These are phyloP conservation scores for Camelina laxa DNA, from an alignment of 345 rosid species.

Conservation along the genomic window DNA sequence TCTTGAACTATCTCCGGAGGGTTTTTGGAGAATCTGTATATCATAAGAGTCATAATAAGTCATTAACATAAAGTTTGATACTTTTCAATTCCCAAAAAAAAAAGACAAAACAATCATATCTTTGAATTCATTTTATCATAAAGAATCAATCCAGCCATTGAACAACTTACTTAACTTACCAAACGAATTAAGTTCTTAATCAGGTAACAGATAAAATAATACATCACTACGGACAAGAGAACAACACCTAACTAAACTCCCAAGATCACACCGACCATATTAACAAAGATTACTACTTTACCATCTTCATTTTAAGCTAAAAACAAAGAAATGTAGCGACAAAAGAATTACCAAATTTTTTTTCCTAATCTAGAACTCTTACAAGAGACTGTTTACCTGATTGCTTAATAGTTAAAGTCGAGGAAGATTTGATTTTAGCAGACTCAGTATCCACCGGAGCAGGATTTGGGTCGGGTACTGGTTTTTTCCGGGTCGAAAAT, in stretches of 20 bases:
- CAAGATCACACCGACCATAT: constrained; percentile 51
- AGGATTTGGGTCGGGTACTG: constrained; percentile 28
- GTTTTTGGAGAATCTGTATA: constrained; percentile 57
- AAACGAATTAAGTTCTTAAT: constrained; percentile 37
- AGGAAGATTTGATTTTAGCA: constrained; percentile 26
- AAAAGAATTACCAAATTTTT: background rate
- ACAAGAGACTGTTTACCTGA: constrained; percentile 48
- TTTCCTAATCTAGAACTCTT: background rate
- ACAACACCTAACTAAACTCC: constrained; percentile 61
- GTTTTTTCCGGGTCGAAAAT: constrained; percentile 34
- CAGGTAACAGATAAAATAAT: constrained; percentile 31
- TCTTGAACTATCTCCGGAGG: constrained; percentile 50
- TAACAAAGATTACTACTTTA: constrained; percentile 4
- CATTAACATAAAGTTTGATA: constrained; percentile 37
- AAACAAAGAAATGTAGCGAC: constrained; percentile 1
- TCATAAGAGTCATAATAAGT: constrained; percentile 20
- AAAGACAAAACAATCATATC: constrained; percentile 23
- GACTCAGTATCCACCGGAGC: constrained; percentile 31
- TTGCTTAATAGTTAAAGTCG: constrained; percentile 24
- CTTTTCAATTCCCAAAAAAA: background rate
- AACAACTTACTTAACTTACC: constrained; percentile 18
- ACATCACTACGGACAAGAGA: constrained; percentile 51
- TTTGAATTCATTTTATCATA: constrained; percentile 39
- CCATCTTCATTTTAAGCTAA: constrained; percentile 1
- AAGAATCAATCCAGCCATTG: constrained; percentile 28